Evolutionary conservation across 805 yeast species (phyloP), one percentile per base, ranked within the genome.

Genomic region (Ogataea pini): DNA sequence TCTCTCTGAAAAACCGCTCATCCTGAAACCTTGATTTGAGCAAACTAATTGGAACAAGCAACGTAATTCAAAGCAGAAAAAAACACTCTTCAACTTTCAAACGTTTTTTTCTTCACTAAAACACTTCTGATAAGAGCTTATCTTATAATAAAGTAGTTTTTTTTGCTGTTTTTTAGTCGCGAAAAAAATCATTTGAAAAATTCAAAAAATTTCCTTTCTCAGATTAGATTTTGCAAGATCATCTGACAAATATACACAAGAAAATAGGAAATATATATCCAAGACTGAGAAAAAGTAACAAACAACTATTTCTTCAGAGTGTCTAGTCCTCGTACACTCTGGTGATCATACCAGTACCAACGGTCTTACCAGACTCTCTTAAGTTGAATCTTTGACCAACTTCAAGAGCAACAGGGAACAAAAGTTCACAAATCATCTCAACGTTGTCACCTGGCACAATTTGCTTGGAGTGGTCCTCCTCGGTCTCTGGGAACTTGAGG

Each of bases 341-440:
- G 64, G 99, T 94, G 63, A 94, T 82, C 78, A 94, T 78, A 79
- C 99, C 99, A 60, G 99, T 94, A 74, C 97, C 99, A 60, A 94
- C 97, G 58, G 99, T 94, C 78, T 86, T 88, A 71, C 97, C 97
- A 77, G 98, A 97, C 79, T 94, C 99, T 84, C 99, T 94, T 72
- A 94, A 80, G 84, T 94, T 94, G 86, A 94, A 94, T 77, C 98
- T 88, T 80, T 91, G 97, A 72, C 96, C 96, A 64, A 86, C 85
- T 80, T 94, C 99, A 57, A 94, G 66, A 54, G 98, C 96, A 60
- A 95, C 88, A 70, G 96, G 94, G 76, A 82, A 88, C 56, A 86
- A 84, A 68, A 92, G 79, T 69, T 86, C 86, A 69, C 92, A 88
- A 66, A 82, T 83, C 96, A 94, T 89, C 80, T 94, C 99, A 56